A percentile compares a stretch with the other conserved stretches of the same genome.
Evolutionary conservation across 208 protist species (phyloP).

Genomic region (Acanthamoeba polyphaga): DNA sequence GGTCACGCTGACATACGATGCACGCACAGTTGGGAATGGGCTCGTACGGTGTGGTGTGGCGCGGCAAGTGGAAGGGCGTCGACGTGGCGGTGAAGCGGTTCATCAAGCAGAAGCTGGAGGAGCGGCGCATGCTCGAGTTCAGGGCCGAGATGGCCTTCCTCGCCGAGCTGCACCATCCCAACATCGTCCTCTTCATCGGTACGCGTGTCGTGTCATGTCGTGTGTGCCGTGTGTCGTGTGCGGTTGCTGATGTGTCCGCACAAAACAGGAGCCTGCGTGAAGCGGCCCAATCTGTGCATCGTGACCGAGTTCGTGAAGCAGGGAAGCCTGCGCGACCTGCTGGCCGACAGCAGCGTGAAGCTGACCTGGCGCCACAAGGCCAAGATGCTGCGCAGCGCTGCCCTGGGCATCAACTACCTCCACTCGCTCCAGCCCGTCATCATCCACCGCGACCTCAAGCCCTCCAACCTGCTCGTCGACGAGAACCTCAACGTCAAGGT

Average conservation of each 20-base stretch:
- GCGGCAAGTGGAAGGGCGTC: conserved; percentile 63
- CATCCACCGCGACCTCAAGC: conserved; percentile 67
- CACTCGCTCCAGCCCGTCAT: conserved; percentile 47
- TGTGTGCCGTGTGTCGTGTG: neutral
- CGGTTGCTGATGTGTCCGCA: neutral
- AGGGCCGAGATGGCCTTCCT: conserved; percentile 61
- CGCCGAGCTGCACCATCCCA: conserved; percentile 59
- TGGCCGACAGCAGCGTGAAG: neutral
- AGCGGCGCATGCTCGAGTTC: conserved; percentile 55
- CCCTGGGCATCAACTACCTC: conserved; percentile 61
- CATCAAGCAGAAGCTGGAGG: conserved; percentile 64
- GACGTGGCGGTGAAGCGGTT: conserved; percentile 65
- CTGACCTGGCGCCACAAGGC: neutral
- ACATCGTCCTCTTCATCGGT: conserved; percentile 69
- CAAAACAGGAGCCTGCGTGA: conserved; percentile 28
- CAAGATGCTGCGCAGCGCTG: conserved; percentile 29
- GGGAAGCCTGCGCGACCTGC: conserved; percentile 9
- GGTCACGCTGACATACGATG: neutral
- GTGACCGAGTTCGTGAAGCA: conserved; percentile 63
- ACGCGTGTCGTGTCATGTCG: neutral
- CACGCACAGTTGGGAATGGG: conserved; percentile 15
- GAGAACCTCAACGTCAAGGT: conserved; percentile 33
- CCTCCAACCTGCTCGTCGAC: conserved; percentile 2
- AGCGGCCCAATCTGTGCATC: conserved; percentile 50
- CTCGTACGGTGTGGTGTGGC: conserved; percentile 38